Evolutionary conservation across 352 stramenopile genomes (phyloP), one percentile per base, ranked within the genome.

Genomic region (Thalassiosira gravida): DNA sequence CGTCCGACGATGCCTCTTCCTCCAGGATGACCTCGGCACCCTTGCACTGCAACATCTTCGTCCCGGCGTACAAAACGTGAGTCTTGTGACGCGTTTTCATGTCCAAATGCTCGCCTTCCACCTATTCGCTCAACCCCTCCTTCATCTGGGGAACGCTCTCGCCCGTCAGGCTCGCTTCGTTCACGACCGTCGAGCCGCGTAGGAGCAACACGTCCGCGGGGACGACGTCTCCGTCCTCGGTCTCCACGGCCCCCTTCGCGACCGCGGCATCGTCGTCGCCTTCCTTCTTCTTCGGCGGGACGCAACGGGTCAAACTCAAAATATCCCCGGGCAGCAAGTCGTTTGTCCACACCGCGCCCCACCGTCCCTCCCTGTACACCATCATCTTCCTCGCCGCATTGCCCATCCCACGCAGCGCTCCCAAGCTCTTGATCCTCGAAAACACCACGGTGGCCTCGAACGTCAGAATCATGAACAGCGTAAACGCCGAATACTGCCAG

Each of bases 131-230:
- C 0, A 95, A 66, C 13, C 90, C 94, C 81, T 98, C 97, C 85
- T 99, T 99, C 96, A 98, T 98, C 84, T 98, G 96, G 2, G 96
- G 96, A 18, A 98, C 96, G 82, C 95, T 98, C 80, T 99, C 97
- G 35, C 97, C 97, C 3, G 97, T 98, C 53, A 99, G 83, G 42
- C 95, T 98, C n/a, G 97, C 96, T 85, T 99, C 97, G 80, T 98
- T 98, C n/a, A 98, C 94, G 13, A 99, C 96, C 18, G 95, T 96
- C 7, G 94, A 96, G 3, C 97, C 96, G 67, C 95, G 89, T 29
- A 99, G 70, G 8, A 99, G 79, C 52, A 99, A 82, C 35, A 96
- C 95, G 89, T 99, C 97, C 44, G 96, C 98, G 11, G 96, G 96
- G 22, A 99, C 93, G 46, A 95, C 73, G 79, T 94, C 90, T 18